Evolutionary conservation across 257 asterid species (phyloP), one percentile per base, ranked within the genome.

Genomic region (Pogostemon cablin): DNA sequence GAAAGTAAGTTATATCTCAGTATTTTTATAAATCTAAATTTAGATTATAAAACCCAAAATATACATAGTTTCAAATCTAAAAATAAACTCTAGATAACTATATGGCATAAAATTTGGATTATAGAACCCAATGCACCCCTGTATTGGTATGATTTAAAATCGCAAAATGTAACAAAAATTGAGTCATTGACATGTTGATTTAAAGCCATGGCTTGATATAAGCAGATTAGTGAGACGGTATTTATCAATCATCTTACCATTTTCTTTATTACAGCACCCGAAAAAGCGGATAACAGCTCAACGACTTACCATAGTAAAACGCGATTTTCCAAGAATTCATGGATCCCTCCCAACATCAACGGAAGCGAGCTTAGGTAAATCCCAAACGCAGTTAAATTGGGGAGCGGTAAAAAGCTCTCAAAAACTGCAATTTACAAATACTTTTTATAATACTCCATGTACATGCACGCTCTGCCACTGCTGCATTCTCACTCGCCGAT

Each of bases 401-500:
- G 77, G 70, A 35, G 79, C 69, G 50, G 79, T 57, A 67, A 62
- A 58, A 67, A 35, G 11, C 75, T 25, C 39, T 58, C 47, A 11
- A 50, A 49, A 39, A 40, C 72, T 48, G 72, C 65, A 54, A 53
- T 53, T 17, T 53, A 3, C 9, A 7, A 25, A 25, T 25, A 25
- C 32, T 9, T 8, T 25, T 25, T 25, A 25, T 25, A 25, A 25
- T 25, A 25, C 32, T 25, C 32, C 32, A 3, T 37, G 43, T 42
- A 34, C 9, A 42, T 7, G 17, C 7, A 34, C 67, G 53, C 66
- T 50, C 72, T 3, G 6, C 67, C 58, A 17, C 77, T 37, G 12
- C 50, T 46, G 65, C 73, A 73, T 68, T 76, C 12, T 62, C 54
- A 6, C 73, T 75, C 77, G 65, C 81, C 82, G 85, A 81, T 81